Percentiles rank a stretch among this genome's conserved stretches.
These are phyloP conservation scores for Zygosaccharomyces siamensis DNA, from an alignment of 805 yeast genomes.

Conservation along the genomic window DNA sequence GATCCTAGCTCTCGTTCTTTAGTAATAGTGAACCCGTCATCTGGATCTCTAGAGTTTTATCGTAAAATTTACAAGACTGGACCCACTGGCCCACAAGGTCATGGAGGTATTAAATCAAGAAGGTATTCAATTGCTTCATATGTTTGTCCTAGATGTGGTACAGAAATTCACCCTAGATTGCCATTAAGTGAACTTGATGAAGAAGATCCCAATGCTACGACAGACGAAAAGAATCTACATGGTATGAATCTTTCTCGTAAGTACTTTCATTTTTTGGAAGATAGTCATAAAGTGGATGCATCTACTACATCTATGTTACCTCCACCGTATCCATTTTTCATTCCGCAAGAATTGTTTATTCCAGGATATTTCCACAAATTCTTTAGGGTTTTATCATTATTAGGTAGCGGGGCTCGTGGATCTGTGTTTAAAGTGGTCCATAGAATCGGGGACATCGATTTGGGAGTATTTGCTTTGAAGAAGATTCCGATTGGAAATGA, in stretches of 20 bases:
- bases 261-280: slow-evolving; percentile 22
- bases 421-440: slow-evolving; percentile 82
- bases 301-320: slow-evolving; percentile 6
- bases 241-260: slow-evolving; percentile 16
- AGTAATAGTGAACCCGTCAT: slow-evolving; percentile 27
- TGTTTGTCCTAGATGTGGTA: slow-evolving; percentile 32
- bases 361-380: slow-evolving; percentile 78
- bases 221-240: background rate
- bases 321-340: slow-evolving; percentile 17
- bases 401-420: slow-evolving; percentile 85
- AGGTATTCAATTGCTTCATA: slow-evolving; percentile 23
- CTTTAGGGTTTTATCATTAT: slow-evolving; percentile 52
- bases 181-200: background rate
- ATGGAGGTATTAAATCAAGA: slow-evolving; percentile 2
- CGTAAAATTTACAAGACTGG: slow-evolving; percentile 15
- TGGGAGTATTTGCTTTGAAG: slow-evolving; percentile 81
- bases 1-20: slow-evolving; percentile 31
- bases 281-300: slow-evolving; percentile 14
- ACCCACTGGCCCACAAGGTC: slow-evolving; percentile 2
- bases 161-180: slow-evolving; percentile 19
- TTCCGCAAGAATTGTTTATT: slow-evolving; percentile 58
- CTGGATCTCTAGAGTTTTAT: slow-evolving; percentile 26
- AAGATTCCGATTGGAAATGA: slow-evolving; percentile 81
- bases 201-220: background rate
- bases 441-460: slow-evolving; percentile 55